phyloP scores from a whole-genome alignment of 75 land plant species.

The Pinus taeda region DNA sequence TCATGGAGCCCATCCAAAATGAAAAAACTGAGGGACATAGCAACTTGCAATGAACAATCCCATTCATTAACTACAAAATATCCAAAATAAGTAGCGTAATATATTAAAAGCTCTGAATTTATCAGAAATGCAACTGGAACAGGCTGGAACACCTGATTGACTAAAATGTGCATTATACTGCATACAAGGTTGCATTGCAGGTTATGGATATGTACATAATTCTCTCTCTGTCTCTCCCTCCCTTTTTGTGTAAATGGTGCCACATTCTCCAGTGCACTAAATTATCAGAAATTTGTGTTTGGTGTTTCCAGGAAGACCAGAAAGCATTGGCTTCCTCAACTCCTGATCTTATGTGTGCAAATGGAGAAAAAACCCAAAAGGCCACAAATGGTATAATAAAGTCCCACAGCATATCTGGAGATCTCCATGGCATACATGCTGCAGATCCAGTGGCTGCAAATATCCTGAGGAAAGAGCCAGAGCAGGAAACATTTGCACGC shows the following conservation, averaged over 20 bases:
- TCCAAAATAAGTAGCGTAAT: too few species aligned
- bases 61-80: too few species aligned
- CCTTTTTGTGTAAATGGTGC: neutral
- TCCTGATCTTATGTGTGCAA: conserved; percentile 27
- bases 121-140: too few species aligned
- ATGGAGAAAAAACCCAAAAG: conserved; percentile 41
- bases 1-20: too few species aligned
- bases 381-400: conserved; percentile 65
- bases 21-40: too few species aligned
- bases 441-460: conserved; percentile 97
- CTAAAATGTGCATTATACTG: too few species aligned
- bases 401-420: conserved; percentile 89
- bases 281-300: neutral
- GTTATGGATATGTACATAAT: too few species aligned
- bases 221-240: neutral
- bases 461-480: conserved; percentile 97
- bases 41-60: too few species aligned
- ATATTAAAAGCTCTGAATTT: too few species aligned
- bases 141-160: too few species aligned
- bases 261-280: neutral
- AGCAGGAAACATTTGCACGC: conserved; percentile 88
- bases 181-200: too few species aligned
- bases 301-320: conserved; percentile 17
- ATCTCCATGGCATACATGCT: conserved; percentile 92
- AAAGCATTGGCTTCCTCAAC: conserved; percentile 12